Conservation (phyloP, 768 basidiomycete genomes). For the Artomyces pyxidatus region DNA sequence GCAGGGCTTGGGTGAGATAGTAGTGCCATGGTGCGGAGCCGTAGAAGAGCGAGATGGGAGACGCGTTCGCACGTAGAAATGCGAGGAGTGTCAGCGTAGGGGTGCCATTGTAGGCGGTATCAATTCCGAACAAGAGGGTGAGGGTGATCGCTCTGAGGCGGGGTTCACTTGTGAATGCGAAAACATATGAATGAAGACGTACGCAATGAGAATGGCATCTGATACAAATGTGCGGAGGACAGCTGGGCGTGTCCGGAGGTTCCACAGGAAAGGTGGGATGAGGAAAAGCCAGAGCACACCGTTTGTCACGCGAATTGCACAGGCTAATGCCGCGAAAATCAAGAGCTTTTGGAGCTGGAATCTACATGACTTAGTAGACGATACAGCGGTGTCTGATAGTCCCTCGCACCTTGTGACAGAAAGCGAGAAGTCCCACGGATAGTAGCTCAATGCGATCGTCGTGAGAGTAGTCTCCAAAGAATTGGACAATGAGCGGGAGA, state of each 20-base stretch:
- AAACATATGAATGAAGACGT: constrained; percentile 3
- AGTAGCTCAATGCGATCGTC: constrained; percentile 65
- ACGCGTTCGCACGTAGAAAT: constrained; percentile 78
- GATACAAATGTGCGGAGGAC: constrained; percentile 27
- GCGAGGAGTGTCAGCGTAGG: constrained; percentile 70
- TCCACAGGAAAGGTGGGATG: constrained; percentile 49
- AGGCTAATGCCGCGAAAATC: constrained; percentile 65
- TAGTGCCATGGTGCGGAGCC: constrained; percentile 83
- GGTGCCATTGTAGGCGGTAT: constrained; percentile 62
- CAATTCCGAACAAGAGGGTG: constrained; percentile 30
- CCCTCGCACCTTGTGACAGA: constrained; percentile 15
- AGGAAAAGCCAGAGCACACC: constrained; percentile 79
- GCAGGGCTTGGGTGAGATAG: constrained; percentile 80
- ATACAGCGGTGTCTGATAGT: not conserved
- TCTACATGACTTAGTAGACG: constrained; percentile 28
- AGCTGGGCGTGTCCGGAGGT: constrained; percentile 29
- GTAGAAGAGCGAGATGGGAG: constrained; percentile 87
- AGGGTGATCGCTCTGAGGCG: constrained; percentile 8
- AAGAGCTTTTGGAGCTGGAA: constrained; percentile 29
- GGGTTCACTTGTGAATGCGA: not conserved
- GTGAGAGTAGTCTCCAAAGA: constrained; percentile 87
- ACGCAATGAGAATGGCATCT: constrained; percentile 42
- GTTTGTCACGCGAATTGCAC: constrained; percentile 83
- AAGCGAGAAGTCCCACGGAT: constrained; percentile 51
- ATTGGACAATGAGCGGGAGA: constrained; percentile 88